phyloP scores from a whole-genome alignment of 1,284 basidiomycete genomes.

The Afroboletus lepidellus region DNA sequence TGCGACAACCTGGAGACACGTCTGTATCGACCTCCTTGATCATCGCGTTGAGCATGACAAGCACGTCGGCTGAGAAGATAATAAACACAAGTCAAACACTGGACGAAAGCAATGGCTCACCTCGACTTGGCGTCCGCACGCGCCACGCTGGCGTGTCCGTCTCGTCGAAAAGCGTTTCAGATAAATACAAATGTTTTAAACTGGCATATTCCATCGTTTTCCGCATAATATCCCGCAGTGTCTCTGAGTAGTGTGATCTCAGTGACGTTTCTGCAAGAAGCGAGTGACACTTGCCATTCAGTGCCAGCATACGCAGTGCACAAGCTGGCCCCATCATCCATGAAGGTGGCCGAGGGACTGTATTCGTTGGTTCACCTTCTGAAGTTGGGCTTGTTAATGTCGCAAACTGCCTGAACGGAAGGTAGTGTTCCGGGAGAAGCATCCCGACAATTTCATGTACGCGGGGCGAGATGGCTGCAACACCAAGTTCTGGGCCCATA shows the following conservation, averaged over 20 bases:
- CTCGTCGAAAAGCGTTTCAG: conserved; percentile 18
- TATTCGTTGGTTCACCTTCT: too few relatives aligned
- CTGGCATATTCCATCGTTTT: conserved; percentile 11
- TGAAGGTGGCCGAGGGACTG: conserved; percentile 11
- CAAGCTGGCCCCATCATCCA: conserved; percentile 26
- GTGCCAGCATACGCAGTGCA: conserved; percentile 19
- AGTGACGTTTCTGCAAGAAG: too few relatives aligned
- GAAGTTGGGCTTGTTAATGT: too few relatives aligned
- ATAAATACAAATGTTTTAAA: conserved; percentile 21
- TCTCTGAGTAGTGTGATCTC: conserved; percentile 6
- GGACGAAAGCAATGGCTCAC: conserved; percentile 8
- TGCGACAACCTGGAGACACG: too few relatives aligned
- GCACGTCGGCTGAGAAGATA: too few relatives aligned
- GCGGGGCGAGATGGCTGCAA: conserved; percentile 4
- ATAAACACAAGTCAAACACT: too few relatives aligned
- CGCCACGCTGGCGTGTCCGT: conserved; percentile 17
- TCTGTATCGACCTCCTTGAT: too few relatives aligned
- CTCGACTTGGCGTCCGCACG: conserved; percentile 21
- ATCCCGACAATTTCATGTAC: conserved; percentile 19
- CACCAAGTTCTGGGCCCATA: conserved; percentile 19
- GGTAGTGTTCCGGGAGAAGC: conserved; percentile 17
- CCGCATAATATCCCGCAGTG: neutral
- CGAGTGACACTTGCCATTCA: conserved; percentile 7
- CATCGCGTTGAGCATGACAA: too few relatives aligned
- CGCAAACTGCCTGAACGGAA: neutral